Percentiles rank a stretch among this genome's conserved stretches.
Evolutionary conservation across 108 stramenopile genomes (phyloP).

Genomic region (Epithemia pelagica): DNA sequence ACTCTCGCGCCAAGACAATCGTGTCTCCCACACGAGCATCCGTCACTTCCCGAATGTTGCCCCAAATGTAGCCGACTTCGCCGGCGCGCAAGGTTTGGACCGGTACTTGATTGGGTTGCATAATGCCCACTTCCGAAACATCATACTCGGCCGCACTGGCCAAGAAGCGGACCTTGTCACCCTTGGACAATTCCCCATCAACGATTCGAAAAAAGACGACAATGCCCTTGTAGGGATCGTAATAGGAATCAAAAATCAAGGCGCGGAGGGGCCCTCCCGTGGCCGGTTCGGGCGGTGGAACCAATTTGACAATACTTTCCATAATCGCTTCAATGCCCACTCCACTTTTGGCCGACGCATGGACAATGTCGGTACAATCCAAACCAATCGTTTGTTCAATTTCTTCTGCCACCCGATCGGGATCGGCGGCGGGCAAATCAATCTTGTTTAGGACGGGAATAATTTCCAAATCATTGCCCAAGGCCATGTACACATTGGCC

Average conservation of each 20-base stretch:
- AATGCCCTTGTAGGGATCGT: conserved; percentile 92
- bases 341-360: conserved; percentile 85
- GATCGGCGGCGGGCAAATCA: conserved; percentile 97
- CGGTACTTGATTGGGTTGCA: conserved; percentile 82
- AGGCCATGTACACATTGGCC: conserved; percentile 95
- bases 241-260: conserved; percentile 96
- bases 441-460: conserved; percentile 99
- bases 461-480: conserved; percentile 95
- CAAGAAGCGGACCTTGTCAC: conserved; percentile 75
- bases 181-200: conserved; percentile 82
- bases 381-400: conserved; percentile 94
- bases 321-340: conserved; percentile 94
- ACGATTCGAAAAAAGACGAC: conserved; percentile 95
- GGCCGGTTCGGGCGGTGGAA: conserved; percentile 77
- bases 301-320: conserved; percentile 80
- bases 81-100: conserved; percentile 61
- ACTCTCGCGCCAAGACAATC: conserved; percentile 66
- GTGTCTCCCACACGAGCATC: conserved; percentile 98
- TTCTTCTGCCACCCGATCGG: conserved; percentile 86
- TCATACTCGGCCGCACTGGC: conserved; percentile 70
- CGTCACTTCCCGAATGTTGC: conserved; percentile 86
- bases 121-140: conserved; percentile 92
- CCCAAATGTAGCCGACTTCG: conserved; percentile 95
- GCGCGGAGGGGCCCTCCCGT: conserved; percentile 52
- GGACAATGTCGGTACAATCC: conserved; percentile 84